Base-by-base conservation (phyloP, 306 rosid species). In the Begonia peltatifolia region DNA sequence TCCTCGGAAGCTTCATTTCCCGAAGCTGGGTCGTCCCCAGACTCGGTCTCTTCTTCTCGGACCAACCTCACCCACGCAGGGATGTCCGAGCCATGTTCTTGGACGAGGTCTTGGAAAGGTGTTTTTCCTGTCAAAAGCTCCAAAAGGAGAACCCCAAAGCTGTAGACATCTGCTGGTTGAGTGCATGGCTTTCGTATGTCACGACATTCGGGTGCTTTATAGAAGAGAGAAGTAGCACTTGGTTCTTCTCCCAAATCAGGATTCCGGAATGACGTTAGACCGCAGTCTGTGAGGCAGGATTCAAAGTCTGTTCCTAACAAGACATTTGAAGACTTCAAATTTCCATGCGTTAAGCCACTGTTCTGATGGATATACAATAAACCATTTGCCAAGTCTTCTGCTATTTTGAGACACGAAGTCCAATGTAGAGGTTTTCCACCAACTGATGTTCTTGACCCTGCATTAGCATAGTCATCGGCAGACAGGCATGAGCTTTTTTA, bases 401-500 rank as follows among this genome's bases (percentile, higher is more conserved):
- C 94, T 41, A 90, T 90, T 79, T 90, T 86, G 47, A 90, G 99
- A 74, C 99, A 86, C 42, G 99, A 90, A 62, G 99, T 90, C 99
- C 99, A 90, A 73, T 90, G 99, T 62, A 86, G 94, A 61, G 95
- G 99, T 67, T 90, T 90, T 60, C 95, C 99, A 10, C 92, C 95
- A 9, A 84, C 81, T 53, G 86, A 68, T 62, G 86, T 64, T 77
- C 93, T 90, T 59, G 99, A 83, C 62, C 99, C 99, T 90, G 86
- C 63, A 72, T 52, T 52, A 46, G 15, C 30, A 20, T 9, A 51
- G 48, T 6, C 11, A 42, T 42, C 3, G 6, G 48, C 14, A 44
- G 48, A 2, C 12, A 44, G 9, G 3, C 38, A 30, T 30, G 38
- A 30, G 38, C 38, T 30, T 5, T 30, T n/a, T n/a, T n/a, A n/a